Evolutionary conservation across 2,329 filamentous ascomycete species (phyloP), one percentile per base, ranked within the genome.

Genomic region (Aspergillus ochraceus): DNA sequence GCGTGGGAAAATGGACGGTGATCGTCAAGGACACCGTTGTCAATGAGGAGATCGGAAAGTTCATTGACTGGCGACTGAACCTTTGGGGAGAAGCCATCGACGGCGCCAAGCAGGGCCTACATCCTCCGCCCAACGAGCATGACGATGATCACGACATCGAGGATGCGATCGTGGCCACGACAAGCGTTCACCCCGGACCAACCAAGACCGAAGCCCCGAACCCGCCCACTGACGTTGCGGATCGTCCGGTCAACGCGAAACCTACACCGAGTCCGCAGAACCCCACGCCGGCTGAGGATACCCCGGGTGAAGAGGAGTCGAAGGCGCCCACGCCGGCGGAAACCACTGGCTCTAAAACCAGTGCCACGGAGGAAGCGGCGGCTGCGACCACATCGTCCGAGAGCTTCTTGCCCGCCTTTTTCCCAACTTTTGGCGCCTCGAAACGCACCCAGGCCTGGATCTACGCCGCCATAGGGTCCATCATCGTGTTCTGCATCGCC

Each of bases 401-500:
- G 45, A 83, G 83, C 66, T 88, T 91, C 62, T 83, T 97, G 19
- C 92, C 93, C 1, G 93, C 90, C 8, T 90, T 90, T 81, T 89
- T 98, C 72, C 93, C 94, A 0, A 94, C 91, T 1, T 96, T 98
- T 69, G 92, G 92, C 56, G 89, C 93, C 42, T 93, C 90, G 9
- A 92, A 92, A 67, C 87, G 86, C 70, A 97, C 92, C 0, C 92
- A 96, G 73, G 85, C 90, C 61, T 99, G 95, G 95, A 97, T 99
- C 67, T 98, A 89, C 74, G 93, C 92, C 59, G 88, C 93, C 3
- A 79, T 95, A 22, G 87, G 83, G n/a, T 85, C 97, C 20, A 99
- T 99, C 64, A 80, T 90, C 12, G 80, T 90, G 53, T 99, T 99
- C 81, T 93, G 93, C 75, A 77, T 81, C 58, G 90, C 88, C 3